Base-by-base conservation (phyloP, 768 basidiomycete species). In the Kwoniella dendrophila region DNA sequence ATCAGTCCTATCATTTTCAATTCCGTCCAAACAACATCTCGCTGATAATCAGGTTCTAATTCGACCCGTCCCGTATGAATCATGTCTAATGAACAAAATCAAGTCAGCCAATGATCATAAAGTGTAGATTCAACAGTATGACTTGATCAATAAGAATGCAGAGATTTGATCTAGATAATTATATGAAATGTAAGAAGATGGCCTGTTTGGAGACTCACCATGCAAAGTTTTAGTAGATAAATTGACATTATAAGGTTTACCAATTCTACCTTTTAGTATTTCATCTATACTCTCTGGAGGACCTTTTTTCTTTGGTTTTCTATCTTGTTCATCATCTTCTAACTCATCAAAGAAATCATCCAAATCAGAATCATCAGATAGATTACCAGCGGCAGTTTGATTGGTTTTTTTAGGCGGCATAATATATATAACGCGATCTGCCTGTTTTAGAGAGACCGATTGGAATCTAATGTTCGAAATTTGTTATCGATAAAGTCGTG, bases 21-120 rank as follows among this genome's bases (percentile, higher is more conserved):
- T 29, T 63, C 58, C 0, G 63, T 50, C 74, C 74, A 76, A 24
- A 76, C 74, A 14, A 76, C 74, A 54, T 74, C 74, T 59, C 72
- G 68, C 53, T 74, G 72, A 60, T 71, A 74, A 24, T 57, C 45
- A 1, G 72, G 68, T 22, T 63, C 49, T n/a, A 72, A 64, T 10
- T 71, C 57, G 30, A 74, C 54, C 3, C 10, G 30, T 4, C 72
- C 72, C n/a, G 29, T 49, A 43, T 74, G 72, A 22, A 72, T 68
- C 43, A 69, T 29, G 8, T 68, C 72, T 74, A 26, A 26, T 11
- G 27, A 26, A 24, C 33, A 33, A 44, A 30, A 52, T 33, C 55
- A 41, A 11, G 14, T 55, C 56, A 58, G 56, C 43, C 12, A 18
- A 29, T 16, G 8, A 38, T 38, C 36, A 18, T 8, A n/a, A n/a